Base-by-base conservation (phyloP, 148 eudicot genomes). In the Pharnaceum exiguum region DNA sequence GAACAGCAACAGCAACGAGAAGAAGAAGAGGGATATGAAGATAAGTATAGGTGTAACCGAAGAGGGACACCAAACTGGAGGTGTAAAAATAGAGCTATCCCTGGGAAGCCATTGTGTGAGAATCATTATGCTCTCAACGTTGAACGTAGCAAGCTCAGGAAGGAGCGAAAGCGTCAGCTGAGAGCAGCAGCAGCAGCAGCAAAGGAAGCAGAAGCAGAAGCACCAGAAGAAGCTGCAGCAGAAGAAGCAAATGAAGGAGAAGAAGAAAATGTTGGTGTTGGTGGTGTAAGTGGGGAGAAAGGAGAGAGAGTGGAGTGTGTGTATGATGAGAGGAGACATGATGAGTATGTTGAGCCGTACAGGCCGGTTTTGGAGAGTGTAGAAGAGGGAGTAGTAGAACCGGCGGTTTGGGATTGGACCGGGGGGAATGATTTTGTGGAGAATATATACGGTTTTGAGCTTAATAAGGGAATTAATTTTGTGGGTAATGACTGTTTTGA, bases 291-390 rank as follows among this genome's bases (percentile, higher is more conserved):
- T n/a, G n/a, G n/a, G n/a, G n/a, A n/a, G n/a, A n/a, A n/a, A n/a
- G n/a, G n/a, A n/a, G n/a, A n/a, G n/a, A n/a, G n/a, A n/a, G n/a
- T n/a, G n/a, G n/a, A n/a, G n/a, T n/a, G n/a, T n/a, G n/a, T n/a
- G n/a, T n/a, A n/a, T n/a, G n/a, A n/a, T n/a, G n/a, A n/a, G n/a
- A n/a, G n/a, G n/a, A n/a, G n/a, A n/a, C n/a, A n/a, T n/a, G n/a
- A n/a, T n/a, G n/a, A n/a, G 15, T 23, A 16, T 2, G 51, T 63
- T 11, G 67, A 63, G 27, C 67, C 67, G 9, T 63, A 63, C 47
- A 40, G 67, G 0, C 67, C 67, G 10, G 59, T 63, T 52, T 63
- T 63, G 15, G 50, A n/a, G 5, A 9, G 36, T 35, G 10, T 29
- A 17, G 43, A 10, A 4, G 21, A 44, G 43, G 13, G 43, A 17